phyloP scores from a whole-genome alignment of 768 basidiomycete genomes.

The Mycena floridula region DNA sequence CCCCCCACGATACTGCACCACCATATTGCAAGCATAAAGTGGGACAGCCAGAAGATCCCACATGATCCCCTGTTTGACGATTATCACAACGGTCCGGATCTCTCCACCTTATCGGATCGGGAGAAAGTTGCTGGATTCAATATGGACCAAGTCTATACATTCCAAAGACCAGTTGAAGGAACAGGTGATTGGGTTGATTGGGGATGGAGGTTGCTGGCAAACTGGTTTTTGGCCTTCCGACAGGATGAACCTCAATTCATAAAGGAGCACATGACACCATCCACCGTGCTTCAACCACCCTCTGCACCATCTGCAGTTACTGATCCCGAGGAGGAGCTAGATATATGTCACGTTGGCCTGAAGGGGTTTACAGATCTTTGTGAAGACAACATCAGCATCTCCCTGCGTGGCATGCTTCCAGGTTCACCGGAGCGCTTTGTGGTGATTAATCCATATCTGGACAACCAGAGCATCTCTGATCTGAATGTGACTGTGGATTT shows the following conservation, averaged over 20 bases:
- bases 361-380: not conserved
- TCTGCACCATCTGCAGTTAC: not conserved
- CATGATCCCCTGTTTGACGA: not conserved
- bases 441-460: not conserved
- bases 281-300: not conserved
- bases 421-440: not conserved
- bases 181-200: not conserved
- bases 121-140: not conserved
- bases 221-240: not conserved
- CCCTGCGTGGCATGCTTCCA: not conserved
- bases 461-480: not conserved
- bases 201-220: not conserved
- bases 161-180: not conserved
- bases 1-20: not conserved
- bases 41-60: not conserved
- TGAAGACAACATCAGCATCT: not conserved
- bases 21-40: not conserved
- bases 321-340: not conserved
- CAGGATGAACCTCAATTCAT: not conserved
- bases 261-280: not conserved
- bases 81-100: not conserved
- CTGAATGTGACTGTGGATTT: not conserved
- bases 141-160: not conserved
- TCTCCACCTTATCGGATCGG: not conserved
- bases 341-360: not conserved